These are phyloP conservation scores for Alternaria gansuensis DNA, from an alignment of 2,329 filamentous ascomycete species.

Conservation along the genomic window DNA sequence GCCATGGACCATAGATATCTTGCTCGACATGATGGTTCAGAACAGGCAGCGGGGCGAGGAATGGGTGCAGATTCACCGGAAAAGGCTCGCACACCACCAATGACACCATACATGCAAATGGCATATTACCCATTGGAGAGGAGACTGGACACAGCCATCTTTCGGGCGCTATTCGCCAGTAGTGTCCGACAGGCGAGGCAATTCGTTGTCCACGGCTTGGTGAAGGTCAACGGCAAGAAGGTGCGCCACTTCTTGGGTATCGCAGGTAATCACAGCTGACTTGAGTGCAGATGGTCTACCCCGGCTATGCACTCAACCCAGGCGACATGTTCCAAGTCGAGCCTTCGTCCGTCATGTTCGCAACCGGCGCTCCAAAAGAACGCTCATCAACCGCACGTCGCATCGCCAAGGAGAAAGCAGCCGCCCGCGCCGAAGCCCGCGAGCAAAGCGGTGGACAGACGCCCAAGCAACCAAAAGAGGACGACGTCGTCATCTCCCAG, in stretches of 20 bases:
- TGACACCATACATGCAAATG: conserved; percentile 96
- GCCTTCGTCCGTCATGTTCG: conserved; percentile 84
- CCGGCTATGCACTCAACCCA: conserved; percentile 92
- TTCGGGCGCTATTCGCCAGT: conserved; percentile 91
- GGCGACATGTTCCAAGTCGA: conserved; percentile 99
- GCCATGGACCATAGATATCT: conserved; percentile 85
- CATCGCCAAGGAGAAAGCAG: conserved; percentile 42
- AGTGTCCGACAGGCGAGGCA: conserved; percentile 92
- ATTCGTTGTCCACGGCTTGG: conserved; percentile 90
- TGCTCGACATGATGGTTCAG: conserved; percentile 80
- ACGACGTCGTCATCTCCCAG: conserved; percentile 12
- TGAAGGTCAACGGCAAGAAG: conserved; percentile 96
- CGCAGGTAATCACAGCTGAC: conserved; percentile 1
- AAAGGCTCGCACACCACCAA: conserved; percentile 43
- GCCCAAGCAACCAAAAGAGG: conserved; percentile 21
- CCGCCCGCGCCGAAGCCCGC: conserved; percentile 41
- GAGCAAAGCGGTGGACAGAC: conserved; percentile 32
- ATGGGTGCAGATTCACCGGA: conserved; percentile 65
- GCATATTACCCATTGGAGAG: conserved; percentile 90
- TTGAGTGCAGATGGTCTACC: conserved; percentile 78
- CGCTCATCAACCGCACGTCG: conserved; percentile 43
- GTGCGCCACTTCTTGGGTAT: conserved; percentile 56
- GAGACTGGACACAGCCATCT: conserved; percentile 92
- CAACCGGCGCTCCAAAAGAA: conserved; percentile 77
- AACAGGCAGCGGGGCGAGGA: conserved; percentile 83